Evolutionary conservation across 306 rosid genomes (phyloP), one percentile per base, ranked within the genome.

Genomic region (Argentina anserina): DNA sequence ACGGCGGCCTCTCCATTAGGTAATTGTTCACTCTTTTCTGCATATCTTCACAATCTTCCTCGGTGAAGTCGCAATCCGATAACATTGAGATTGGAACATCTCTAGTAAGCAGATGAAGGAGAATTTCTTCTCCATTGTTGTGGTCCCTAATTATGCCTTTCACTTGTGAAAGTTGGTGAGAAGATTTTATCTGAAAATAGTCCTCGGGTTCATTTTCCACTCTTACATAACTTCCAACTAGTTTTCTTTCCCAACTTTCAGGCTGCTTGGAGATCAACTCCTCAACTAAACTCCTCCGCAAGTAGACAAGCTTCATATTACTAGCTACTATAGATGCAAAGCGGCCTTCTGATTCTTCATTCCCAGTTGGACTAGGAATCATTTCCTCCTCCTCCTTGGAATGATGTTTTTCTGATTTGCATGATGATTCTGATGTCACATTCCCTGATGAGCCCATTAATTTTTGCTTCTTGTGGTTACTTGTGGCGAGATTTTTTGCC

Each of bases 1-100:
- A 37, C 33, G 17, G 23, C 29, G 7, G 61, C 23, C 31, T 53
- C 31, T 15, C 23, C 7, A 53, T 53, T 8, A 53, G 61, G 37
- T 58, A 1, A 29, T 28, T 31, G 5, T 58, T 58, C 64, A 58
- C 64, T 2, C 64, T 58, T 58, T 26, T n/a, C 28, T 58, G 64
- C 36, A 58, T 4, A 13, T 58, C 37, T 14, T 58, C 61, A 14
- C 64, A 58, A 5, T 58, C 63, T 11, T 58, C 97, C 90, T 92
- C 87, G 9, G 86, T 87, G 76, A 92, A 59, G 69, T 87, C 91
- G 39, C 75, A 81, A 73, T 89, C 91, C 17, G 89, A 87, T 9
- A 89, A 85, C 74, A 78, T 79, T 23, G 84, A 77, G 41, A 89
- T 63, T 29, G 72, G 75, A 60, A 89, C 71, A 26, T 80, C 69